Evolutionary conservation across 2,329 filamentous ascomycete species (phyloP), one percentile per base, ranked within the genome.

Genomic region (Cercospora janseana): DNA sequence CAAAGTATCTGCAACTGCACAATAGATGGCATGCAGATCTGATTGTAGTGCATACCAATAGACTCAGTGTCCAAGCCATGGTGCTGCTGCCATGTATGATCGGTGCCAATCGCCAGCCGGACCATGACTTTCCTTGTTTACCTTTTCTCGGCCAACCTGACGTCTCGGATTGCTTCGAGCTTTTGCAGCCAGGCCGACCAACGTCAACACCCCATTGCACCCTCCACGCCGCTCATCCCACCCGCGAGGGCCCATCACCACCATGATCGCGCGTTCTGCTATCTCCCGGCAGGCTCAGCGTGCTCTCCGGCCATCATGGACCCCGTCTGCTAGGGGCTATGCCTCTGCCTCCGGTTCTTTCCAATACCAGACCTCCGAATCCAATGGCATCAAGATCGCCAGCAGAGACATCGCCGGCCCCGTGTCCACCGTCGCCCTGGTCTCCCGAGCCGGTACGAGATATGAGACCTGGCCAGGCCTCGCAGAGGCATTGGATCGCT

Each of bases 401-500:
- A 88, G 88, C 76, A 85, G 92, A 77, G 91, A 97, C 73, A 79
- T 88, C 66, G 81, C 87, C 58, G 88, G 89, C 58, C 88, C 90
- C 61, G 95, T 92, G 56, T 90, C 91, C 56, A 94, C 89, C 68
- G 80, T 98, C 61, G 90, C 91, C 49, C 74, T 98, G 60, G 88
- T 98, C 69, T 83, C 91, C 62, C 95, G 95, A 79, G 93, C 90
- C 58, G 93, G 93, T 67, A 94, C 92, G 59, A 81, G 93, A 72
- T 97, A 92, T 74, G 85, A 98, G 78, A 82, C 88, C 58, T 79
- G 87, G 61, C 93, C 93, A 57, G 93, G 93, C 60, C 80, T 96
- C 72, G 86, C 92, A 59, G 86, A 91, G 68, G 92, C 87, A 52
- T 81, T 98, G 61, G 87, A 93, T 77, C 87, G 89, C 72, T 98